phyloP scores from a whole-genome alignment of 2,329 filamentous ascomycete species.

The Talaromyces sp. region DNA sequence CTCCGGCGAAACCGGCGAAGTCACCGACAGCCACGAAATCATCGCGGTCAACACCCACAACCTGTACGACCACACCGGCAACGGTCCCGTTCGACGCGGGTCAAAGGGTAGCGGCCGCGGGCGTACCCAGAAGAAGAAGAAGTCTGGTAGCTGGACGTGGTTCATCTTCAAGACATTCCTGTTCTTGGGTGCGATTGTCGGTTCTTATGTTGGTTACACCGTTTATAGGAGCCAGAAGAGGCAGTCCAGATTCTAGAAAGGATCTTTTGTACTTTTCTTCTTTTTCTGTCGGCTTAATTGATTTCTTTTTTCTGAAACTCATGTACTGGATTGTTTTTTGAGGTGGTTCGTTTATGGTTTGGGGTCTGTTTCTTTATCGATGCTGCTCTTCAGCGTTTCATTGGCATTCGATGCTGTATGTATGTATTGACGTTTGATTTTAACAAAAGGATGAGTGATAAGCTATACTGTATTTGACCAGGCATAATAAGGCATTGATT shows the following conservation, averaged over 20 bases:
- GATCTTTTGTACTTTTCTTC: background rate
- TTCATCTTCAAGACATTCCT: constrained; percentile 78
- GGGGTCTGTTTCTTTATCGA: constrained; percentile 6
- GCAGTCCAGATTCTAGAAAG: constrained; percentile 28
- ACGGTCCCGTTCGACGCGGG: constrained; percentile 20
- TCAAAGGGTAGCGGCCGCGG: constrained; percentile 7
- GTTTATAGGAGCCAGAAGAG: constrained; percentile 64
- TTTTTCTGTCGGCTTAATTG: background rate
- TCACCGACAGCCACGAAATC: constrained; percentile 97
- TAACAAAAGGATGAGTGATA: background rate
- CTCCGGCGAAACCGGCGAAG: constrained; percentile 79
- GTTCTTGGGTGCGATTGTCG: constrained; percentile 64
- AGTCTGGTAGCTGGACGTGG: constrained; percentile 57
- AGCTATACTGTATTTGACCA: background rate
- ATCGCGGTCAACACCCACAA: constrained; percentile 81
- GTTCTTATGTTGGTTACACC: constrained; percentile 80
- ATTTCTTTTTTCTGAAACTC: background rate
- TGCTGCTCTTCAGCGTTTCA: constrained; percentile 13
- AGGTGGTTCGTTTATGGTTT: background rate
- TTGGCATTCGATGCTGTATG: constrained; percentile 3
- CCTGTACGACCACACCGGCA: constrained; percentile 59
- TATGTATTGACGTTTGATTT: constrained; percentile 2
- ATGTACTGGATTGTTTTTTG: background rate
- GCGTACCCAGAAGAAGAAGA: constrained; percentile 15
- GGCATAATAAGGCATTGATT: no score